Base-by-base conservation (phyloP, 2,329 filamentous ascomycete genomes). In the Xylariaceae sp. region DNA sequence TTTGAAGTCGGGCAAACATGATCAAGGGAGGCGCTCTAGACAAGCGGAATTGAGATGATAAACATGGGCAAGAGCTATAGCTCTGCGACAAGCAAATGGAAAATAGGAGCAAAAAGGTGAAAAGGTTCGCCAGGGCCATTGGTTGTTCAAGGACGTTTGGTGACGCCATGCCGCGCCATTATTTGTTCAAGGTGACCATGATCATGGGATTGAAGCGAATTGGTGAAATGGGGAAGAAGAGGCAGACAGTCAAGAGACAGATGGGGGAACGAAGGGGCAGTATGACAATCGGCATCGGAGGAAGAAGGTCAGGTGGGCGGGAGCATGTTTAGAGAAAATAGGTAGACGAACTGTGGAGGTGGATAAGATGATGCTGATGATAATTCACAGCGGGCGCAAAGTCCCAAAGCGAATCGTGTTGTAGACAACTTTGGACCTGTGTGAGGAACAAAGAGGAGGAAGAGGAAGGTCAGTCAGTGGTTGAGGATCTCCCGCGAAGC, bases 301-400 rank as follows among this genome's bases (percentile, higher is more conserved):
- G 39, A 37, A 19, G 36, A 45, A 47, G 42, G 45, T 36, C 41
- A 15, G 30, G 16, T n/a, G 30, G 16, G 16, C 30, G 30, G 16
- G 30, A 17, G 30, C 7, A 17, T 32, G 30, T 7, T 32, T 13
- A 17, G 30, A 45, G 44, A 52, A 52, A 58, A 56, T 54, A 57
- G 58, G 59, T 59, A 48, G 57, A 62, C 59, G 58, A 62, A 62
- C 59, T 61, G 50, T 55, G 50, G 45, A 43, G 41, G 36, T 53
- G 47, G 47, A 38, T 42, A 42, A 42, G 43, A 39, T 41, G 44
- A 38, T 47, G 44, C 41, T 39, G 22, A 26, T 40, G 29, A 34
- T 43, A 16, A 34, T 38, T 33, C 36, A 37, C 30, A 39, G 42
- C 49, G 49, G 45, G 45, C 44, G 49, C 47, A 44, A 50, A 36